Conservation (phyloP, 306 rosid species). For the Rosa persica region DNA sequence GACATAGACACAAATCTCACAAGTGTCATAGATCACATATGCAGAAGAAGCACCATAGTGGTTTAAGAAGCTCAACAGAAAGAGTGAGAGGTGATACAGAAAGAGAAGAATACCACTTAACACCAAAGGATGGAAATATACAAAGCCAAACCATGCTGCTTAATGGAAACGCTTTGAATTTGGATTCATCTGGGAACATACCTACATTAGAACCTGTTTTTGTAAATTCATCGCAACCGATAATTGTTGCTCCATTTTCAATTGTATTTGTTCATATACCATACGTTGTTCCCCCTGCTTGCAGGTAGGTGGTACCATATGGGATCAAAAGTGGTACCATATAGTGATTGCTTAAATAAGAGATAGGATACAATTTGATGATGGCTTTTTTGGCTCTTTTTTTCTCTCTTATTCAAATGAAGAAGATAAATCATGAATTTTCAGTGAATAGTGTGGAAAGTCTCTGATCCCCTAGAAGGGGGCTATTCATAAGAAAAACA, state of each 20-base stretch:
- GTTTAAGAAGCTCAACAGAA: slow-evolving; percentile 15
- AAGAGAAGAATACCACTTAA: slow-evolving; percentile 83
- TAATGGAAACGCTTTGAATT: slow-evolving; percentile 61
- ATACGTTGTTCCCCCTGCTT: slow-evolving; percentile 51
- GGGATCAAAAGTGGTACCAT: slow-evolving; percentile 48
- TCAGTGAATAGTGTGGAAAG: neutral
- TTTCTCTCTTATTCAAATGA: neutral
- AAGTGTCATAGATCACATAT: slow-evolving; percentile 15
- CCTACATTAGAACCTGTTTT: slow-evolving; percentile 65
- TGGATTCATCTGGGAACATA: slow-evolving; percentile 66
- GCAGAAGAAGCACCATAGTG: slow-evolving; percentile 21
- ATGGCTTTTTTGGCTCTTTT: neutral
- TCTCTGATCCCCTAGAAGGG: neutral
- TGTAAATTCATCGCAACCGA: slow-evolving; percentile 57
- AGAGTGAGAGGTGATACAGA: slow-evolving; percentile 40
- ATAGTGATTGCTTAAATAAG: slow-evolving; percentile 27
- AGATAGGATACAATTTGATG: slow-evolving; percentile 25
- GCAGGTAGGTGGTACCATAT: slow-evolving; percentile 39
- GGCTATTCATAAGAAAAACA: neutral
- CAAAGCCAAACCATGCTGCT: slow-evolving; percentile 79
- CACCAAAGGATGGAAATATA: slow-evolving; percentile 58
- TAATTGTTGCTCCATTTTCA: slow-evolving; percentile 64
- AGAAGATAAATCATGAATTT: neutral
- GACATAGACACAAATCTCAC: slow-evolving; percentile 35
- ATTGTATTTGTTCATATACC: slow-evolving; percentile 88